Base-by-base conservation (phyloP, 192 early-diverging fungal genomes). In the Umbelopsis ramanniana region DNA sequence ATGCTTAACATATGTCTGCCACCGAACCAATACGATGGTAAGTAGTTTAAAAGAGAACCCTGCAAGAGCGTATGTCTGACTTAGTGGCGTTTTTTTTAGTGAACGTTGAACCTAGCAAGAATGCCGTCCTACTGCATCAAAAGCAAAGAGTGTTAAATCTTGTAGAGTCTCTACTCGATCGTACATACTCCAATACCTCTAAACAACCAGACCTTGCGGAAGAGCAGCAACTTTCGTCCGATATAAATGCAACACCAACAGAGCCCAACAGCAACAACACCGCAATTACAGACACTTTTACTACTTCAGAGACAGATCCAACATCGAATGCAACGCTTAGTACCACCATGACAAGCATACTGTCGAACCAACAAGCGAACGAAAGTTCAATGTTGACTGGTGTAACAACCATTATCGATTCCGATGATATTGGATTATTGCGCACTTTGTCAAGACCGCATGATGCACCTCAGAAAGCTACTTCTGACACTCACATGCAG, bases 101-200 rank as follows among this genome's bases (percentile, higher is more conserved):
- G 15, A 80, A 80, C 60, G 68, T 80, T n/a, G 79, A 80, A 24
- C 79, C 79, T 2, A 80, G 72, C 48, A 80, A 80, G 35, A 80
- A 73, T 48, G 55, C 63, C 0, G 68, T 73, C 17, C 29, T 80
- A 11, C 73, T 80, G 47, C 79, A 80, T 46, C 17, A 80, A 10
- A 52, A 55, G 17, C 71, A 74, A 52, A 29, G 50, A n/a, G 46
- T 80, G n/a, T 4, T 74, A 6, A 55, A 70, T 26, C 21, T 70
- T 8, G 33, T 76, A 15, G 57, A 77, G 21, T 29, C 33, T 12
- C 35, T 74, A 12, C 52, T 80, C 24, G 53, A 76, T 24, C 52
- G 50, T 21, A 8, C 52, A 43, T 79, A 79, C 52, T 38, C 66
- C 4, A 45, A 24, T 15, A 15, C 5, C 2, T 14, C 33, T 15